These are phyloP conservation scores for Balakata baccata DNA, from an alignment of 345 rosid species.

Conservation along the genomic window DNA sequence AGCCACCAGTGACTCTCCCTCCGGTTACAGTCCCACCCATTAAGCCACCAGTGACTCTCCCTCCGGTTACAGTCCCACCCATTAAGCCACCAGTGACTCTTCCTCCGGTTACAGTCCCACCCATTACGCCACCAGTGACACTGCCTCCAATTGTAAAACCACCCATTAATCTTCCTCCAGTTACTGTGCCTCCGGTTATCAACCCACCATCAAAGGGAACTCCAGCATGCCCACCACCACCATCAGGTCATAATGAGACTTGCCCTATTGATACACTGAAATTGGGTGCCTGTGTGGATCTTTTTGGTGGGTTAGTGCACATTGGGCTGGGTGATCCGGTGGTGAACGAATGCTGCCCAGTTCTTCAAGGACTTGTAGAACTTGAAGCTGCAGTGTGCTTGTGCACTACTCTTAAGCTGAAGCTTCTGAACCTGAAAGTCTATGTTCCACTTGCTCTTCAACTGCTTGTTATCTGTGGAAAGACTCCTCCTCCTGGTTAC, in stretches of 20 bases:
- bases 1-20: neutral
- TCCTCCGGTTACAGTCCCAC: constrained; percentile 16
- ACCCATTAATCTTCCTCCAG: constrained; percentile 24
- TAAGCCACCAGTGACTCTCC: constrained; percentile 17
- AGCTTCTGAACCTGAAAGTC: constrained; percentile 76
- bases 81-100: constrained; percentile 5
- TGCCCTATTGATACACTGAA: constrained; percentile 85
- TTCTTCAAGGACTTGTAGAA: constrained; percentile 71
- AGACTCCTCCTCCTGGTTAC: constrained; percentile 95
- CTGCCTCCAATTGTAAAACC: constrained; percentile 23
- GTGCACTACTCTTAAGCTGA: constrained; percentile 85
- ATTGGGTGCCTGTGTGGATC: constrained; percentile 86
- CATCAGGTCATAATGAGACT: constrained; percentile 25
- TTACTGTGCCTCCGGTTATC: neutral
- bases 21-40: too few species aligned
- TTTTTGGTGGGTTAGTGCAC: constrained; percentile 84
- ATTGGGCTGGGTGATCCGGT: constrained; percentile 72
- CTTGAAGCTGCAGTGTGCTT: constrained; percentile 86
- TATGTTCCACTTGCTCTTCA: constrained; percentile 90
- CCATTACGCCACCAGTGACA: neutral
- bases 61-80: too few species aligned
- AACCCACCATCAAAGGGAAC: constrained; percentile 20
- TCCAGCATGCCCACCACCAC: constrained; percentile 37
- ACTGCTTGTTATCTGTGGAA: constrained; percentile 88
- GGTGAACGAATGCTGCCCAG: constrained; percentile 77